Base-by-base conservation (phyloP, 2,329 filamentous ascomycete species). In the Botrytis fragariae region DNA sequence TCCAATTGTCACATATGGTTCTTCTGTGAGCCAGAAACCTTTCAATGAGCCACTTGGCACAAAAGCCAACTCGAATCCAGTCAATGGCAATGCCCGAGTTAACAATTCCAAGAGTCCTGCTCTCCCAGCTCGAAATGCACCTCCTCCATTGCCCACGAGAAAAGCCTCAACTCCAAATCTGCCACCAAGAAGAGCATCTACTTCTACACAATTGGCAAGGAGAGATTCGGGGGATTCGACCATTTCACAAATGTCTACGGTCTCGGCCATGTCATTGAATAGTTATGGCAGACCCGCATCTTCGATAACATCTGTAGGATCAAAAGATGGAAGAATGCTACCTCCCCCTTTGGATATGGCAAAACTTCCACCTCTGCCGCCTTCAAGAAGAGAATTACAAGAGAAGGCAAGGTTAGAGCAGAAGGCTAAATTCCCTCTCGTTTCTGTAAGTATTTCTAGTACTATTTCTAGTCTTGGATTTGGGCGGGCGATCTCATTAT, bases 151-250 rank as follows among this genome's bases (percentile, higher is more conserved):
- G 29, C 87, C 88, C 22, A 83, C 86, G 25, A 85, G 88, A 44
- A 84, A 84, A 39, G 80, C 85, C 3, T 86, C 86, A 3, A 59
- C 71, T 25, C 71, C 71, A 35, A 44, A 64, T 61, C 51, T 72
- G 25, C 71, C 71, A 35, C 63, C 71, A 16, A 57, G 71, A 22
- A 67, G 35, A 42, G 37, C 60, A 22, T 59, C 51, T n/a, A 35
- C 68, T 37, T 72, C 63, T 6, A 80, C 83, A 10, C 80, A 81
- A 22, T 79, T 86, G 48, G 80, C 80, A 35, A 81, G 81, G 8
- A 84, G 88, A 37, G 86, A 84, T 67, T 91, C 89, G 29, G 86
- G 86, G 60, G 87, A 88, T 0, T 91, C 89, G 3, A 87, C 88
- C 44, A 77, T 85, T 20, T 90, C 88, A 3, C 83, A 86, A 73